These are phyloP conservation scores for Cercospora citrullina DNA, from an alignment of 2,329 filamentous ascomycete genomes.

Conservation along the genomic window DNA sequence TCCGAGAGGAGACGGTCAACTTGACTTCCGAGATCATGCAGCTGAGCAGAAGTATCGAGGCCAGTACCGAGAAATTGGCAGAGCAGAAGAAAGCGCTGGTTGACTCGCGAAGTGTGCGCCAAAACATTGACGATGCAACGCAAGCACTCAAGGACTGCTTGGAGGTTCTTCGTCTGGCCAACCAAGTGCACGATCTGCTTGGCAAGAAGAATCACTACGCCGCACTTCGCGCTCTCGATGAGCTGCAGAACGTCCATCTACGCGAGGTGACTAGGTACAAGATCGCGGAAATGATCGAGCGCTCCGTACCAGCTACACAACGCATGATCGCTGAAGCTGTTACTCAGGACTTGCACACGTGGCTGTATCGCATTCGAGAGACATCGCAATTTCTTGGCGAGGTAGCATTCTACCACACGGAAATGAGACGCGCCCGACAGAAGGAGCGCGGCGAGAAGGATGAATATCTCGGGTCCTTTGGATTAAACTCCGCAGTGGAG, in stretches of 20 bases:
- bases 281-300: conserved; percentile 92
- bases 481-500: conserved; percentile 92
- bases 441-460: conserved; percentile 78
- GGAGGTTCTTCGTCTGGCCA: conserved; percentile 87
- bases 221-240: conserved; percentile 88
- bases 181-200: conserved; percentile 89
- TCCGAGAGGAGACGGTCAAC: conserved; percentile 84
- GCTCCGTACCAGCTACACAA: conserved; percentile 89
- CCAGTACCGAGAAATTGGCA: conserved; percentile 89
- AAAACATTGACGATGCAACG: conserved; percentile 93
- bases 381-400: conserved; percentile 95
- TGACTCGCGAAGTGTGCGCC: conserved; percentile 84
- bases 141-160: conserved; percentile 87
- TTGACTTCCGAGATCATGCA: conserved; percentile 89
- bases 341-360: conserved; percentile 95
- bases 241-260: conserved; percentile 93
- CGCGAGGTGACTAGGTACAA: conserved; percentile 94
- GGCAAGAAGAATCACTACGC: conserved; percentile 94
- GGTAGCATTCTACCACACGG: conserved; percentile 94
- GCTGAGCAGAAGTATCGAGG: conserved; percentile 91
- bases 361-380: conserved; percentile 92
- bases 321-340: conserved; percentile 93
- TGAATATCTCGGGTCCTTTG: conserved; percentile 76
- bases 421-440: conserved; percentile 78
- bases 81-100: conserved; percentile 93